Base-by-base conservation (phyloP, 306 rosid genomes). In the Senna tora region DNA sequence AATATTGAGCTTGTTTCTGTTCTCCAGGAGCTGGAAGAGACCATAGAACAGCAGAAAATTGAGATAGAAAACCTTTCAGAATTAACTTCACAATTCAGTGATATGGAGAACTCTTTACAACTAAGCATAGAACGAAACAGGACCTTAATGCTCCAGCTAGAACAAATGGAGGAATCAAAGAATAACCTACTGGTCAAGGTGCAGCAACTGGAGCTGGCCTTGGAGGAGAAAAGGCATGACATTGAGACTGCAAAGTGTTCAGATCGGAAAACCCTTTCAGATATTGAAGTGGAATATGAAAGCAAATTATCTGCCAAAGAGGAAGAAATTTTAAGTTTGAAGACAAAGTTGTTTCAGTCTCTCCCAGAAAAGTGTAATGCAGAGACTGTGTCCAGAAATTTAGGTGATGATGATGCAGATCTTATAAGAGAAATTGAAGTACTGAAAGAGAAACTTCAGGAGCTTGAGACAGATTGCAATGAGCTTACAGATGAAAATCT, bases 401-500 rank as follows among this genome's bases (percentile, higher is more conserved):
- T 41, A 65, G 78, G 49, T 67, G 88, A 84, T 72, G 78, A 45
- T 67, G 88, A 84, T 72, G 84, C 51, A 38, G 73, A 80, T 85
- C 80, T 84, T 76, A 69, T 85, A 25, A 83, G 79, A 65, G 87
- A 91, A 81, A 81, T 91, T 15, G 81, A 89, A 67, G 71, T 46
- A 20, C 78, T 94, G 77, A 88, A 78, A 77, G 93, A 86, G 75
- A 94, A 91, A 84, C 69, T 94, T 78, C 82, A 88, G 81, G 97
- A 91, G 80, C 90, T 91, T 69, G 99, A 94, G 84, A 80, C 76
- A 72, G 99, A 94, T 81, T 91, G 99, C 82, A 88, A 80, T 76
- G 99, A 94, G 85, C 82, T 94, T 76, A 94, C 99, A 1, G 88
- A 94, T 7, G 99, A 94, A 85, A 94, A 94, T 86, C 88, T 94